A percentile compares a stretch with the other conserved stretches of the same genome.
Conservation (phyloP, 2,329 filamentous ascomycete genomes). For the Ceratocystis colombiana region DNA sequence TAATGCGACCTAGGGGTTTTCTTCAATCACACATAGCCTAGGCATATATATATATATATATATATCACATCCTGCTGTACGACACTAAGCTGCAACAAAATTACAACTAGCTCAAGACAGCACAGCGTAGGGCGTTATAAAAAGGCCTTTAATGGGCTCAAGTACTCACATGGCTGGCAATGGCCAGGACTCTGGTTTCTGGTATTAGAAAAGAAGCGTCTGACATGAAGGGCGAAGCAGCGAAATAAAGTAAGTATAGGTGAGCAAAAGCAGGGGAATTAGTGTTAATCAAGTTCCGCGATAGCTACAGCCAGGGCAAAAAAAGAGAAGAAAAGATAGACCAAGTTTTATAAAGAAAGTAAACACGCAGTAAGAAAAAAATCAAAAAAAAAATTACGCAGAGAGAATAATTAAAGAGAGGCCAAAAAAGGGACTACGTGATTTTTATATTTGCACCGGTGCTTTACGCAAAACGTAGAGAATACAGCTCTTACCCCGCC, state of each 20-base stretch:
- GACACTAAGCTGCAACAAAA: not conserved
- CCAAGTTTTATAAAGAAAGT: not conserved
- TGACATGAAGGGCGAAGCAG: conserved; percentile 26
- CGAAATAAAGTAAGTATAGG: too few species aligned
- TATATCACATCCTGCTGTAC: not conserved
- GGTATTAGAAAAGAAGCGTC: conserved; percentile 34
- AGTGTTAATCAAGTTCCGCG: too few species aligned
- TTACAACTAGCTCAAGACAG: too few species aligned
- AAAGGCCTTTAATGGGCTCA: too few species aligned
- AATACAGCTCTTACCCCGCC: not conserved
- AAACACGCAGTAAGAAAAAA: not conserved
- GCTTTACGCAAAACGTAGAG: not conserved
- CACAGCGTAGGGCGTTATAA: too few species aligned
- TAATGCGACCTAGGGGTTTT: not conserved
- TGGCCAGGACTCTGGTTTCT: conserved; percentile 63
- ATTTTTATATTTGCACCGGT: conserved; percentile 4
- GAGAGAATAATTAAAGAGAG: conserved; percentile 10
- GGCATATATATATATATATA: too few species aligned
- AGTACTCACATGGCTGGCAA: conserved; percentile 86
- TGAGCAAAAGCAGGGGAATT: too few species aligned
- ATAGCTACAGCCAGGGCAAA: not conserved
- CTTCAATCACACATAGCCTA: too few species aligned
- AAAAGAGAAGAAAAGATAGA: not conserved
- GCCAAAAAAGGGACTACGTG: not conserved
- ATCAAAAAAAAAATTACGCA: not conserved